Conservation (phyloP, 257 asterid genomes). For the Forsythia viridissima region DNA sequence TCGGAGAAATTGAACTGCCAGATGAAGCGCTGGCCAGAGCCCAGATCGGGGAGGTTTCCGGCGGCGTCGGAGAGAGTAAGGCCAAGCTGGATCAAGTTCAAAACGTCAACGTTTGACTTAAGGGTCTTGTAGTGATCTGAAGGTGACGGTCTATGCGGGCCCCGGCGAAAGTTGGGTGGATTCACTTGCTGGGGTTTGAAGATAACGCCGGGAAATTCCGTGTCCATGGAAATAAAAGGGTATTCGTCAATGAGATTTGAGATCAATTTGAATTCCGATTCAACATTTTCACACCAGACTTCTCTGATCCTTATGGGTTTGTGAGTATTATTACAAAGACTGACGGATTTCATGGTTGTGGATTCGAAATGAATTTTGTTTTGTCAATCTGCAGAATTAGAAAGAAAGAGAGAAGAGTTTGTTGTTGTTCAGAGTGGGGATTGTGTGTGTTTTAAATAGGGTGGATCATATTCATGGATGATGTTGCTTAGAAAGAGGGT, state of each 20-base stretch:
- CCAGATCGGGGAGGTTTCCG: constrained; percentile 72
- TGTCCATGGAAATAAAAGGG: constrained; percentile 57
- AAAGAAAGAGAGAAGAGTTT: not conserved
- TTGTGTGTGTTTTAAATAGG: not conserved
- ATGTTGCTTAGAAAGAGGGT: constrained; percentile 25
- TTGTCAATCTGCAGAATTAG: not conserved
- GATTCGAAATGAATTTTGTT: too few relatives aligned
- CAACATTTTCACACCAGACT: constrained; percentile 52
- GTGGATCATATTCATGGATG: not conserved
- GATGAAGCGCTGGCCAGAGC: constrained; percentile 41
- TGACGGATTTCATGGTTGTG: constrained; percentile 17
- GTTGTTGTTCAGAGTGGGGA: not conserved
- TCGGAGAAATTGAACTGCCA: constrained; percentile 69
- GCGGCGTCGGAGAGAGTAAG: constrained; percentile 63
- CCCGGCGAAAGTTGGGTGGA: not conserved
- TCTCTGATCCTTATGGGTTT: constrained; percentile 39
- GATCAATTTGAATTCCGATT: constrained; percentile 45
- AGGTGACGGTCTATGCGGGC: constrained; percentile 35
- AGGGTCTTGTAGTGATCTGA: constrained; percentile 52
- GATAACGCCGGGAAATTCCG: constrained; percentile 72
- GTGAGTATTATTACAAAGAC: not conserved
- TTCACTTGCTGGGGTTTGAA: constrained; percentile 36
- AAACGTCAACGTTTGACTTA: constrained; percentile 72
- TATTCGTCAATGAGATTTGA: constrained; percentile 38
- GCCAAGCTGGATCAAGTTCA: constrained; percentile 72